Evolutionary conservation across 2,329 filamentous ascomycete genomes (phyloP).

Genomic region (Ophiocordyceps camponoti-saundersi): DNA sequence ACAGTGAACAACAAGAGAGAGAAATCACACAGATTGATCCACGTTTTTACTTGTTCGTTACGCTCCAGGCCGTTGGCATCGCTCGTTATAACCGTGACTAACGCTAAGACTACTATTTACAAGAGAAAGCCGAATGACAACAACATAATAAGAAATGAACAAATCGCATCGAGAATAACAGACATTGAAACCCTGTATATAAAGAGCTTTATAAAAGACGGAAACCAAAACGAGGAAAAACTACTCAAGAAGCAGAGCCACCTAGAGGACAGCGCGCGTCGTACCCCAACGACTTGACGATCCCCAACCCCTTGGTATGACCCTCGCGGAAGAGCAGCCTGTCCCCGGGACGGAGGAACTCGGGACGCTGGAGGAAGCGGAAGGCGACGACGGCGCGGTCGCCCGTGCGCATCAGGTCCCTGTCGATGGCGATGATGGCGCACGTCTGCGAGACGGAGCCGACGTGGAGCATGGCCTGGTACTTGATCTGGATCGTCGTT

Average conservation of each 20-base stretch:
- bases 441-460: constrained; percentile 92
- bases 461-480: constrained; percentile 96
- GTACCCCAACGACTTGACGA: constrained; percentile 84
- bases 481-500: constrained; percentile 91
- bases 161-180: too few relatives aligned
- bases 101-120: too few relatives aligned
- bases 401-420: constrained; percentile 86
- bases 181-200: too few relatives aligned
- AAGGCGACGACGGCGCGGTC: constrained; percentile 92
- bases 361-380: constrained; percentile 81
- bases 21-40: too few relatives aligned
- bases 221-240: background rate
- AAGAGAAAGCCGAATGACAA: too few relatives aligned
- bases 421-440: constrained; percentile 91
- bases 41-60: too few relatives aligned
- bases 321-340: constrained; percentile 87
- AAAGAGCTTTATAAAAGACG: too few relatives aligned
- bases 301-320: constrained; percentile 84
- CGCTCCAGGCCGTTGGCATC: too few relatives aligned
- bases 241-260: background rate
- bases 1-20: too few relatives aligned
- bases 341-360: constrained; percentile 81
- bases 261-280: constrained; percentile 40
- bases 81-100: too few relatives aligned
- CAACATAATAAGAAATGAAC: too few relatives aligned